Percentiles rank a stretch among this genome's conserved stretches.
phyloP scores from a whole-genome alignment of 2,329 filamentous ascomycete species.

The Annulohypoxylon truncatum region DNA sequence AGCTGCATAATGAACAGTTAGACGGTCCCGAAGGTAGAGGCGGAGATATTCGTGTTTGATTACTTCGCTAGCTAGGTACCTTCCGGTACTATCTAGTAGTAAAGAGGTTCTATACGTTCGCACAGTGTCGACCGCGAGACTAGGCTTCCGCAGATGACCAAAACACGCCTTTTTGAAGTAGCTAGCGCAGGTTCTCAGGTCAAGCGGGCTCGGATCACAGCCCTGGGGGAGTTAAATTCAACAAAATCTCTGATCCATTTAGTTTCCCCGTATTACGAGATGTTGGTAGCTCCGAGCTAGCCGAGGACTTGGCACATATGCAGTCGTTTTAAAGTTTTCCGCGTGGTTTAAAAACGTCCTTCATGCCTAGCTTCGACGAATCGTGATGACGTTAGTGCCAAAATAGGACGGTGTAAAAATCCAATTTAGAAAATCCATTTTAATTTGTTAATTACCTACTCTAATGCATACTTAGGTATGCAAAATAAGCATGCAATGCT shows the following conservation, averaged over 20 bases:
- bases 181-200: too few species aligned
- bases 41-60: background rate
- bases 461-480: too few species aligned
- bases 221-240: background rate
- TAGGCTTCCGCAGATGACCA: too few species aligned
- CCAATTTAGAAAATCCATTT: too few species aligned
- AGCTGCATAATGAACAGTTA: background rate
- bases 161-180: too few species aligned
- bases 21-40: background rate
- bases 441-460: too few species aligned
- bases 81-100: too few species aligned
- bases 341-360: background rate
- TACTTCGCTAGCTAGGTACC: background rate
- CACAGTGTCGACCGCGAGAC: too few species aligned
- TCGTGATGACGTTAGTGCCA: conserved; percentile 9
- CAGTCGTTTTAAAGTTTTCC: conserved; percentile 21
- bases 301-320: conserved; percentile 13
- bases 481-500: too few species aligned
- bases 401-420: background rate
- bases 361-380: background rate
- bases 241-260: background rate
- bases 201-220: too few species aligned
- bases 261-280: background rate
- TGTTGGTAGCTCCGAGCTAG: conserved; percentile 3
- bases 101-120: too few species aligned